Percentiles rank a stretch among this genome's conserved stretches.
These are phyloP conservation scores for Trypanosoma vivax DNA, from an alignment of 208 protist species.

Conservation along the genomic window DNA sequence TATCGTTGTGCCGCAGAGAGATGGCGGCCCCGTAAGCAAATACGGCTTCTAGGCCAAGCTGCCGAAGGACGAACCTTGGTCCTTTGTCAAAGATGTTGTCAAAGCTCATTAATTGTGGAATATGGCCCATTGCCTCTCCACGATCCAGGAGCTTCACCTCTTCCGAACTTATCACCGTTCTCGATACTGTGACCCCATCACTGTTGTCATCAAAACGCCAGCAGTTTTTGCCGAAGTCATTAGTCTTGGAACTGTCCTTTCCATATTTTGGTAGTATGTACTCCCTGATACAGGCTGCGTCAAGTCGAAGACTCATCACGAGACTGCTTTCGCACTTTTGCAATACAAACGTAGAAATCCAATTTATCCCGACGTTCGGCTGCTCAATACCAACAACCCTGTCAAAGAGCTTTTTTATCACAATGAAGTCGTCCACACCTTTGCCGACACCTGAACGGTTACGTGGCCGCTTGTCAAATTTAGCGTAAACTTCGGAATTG, in stretches of 20 bases:
- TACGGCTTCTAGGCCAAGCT: conserved; percentile 62
- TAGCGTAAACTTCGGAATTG: not conserved
- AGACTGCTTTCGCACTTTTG: not conserved
- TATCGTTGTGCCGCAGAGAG: conserved; percentile 20
- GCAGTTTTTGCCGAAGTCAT: not conserved
- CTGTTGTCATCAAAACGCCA: not conserved
- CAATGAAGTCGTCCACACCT: not conserved
- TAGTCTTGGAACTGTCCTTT: not conserved
- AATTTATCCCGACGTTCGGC: not conserved
- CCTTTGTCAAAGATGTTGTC: conserved; percentile 18
- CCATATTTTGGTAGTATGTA: conserved; percentile 12
- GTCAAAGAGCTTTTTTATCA: conserved; percentile 12
- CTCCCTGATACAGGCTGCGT: conserved; percentile 14
- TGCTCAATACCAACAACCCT: conserved; percentile 2
- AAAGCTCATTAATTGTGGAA: conserved; percentile 17
- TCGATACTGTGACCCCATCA: not conserved
- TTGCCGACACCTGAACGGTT: not conserved
- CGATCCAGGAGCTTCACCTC: conserved; percentile 7
- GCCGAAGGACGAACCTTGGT: conserved; percentile 48
- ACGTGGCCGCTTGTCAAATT: not conserved
- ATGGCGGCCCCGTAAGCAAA: conserved; percentile 44
- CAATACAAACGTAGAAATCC: not conserved
- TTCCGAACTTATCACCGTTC: conserved; percentile 9
- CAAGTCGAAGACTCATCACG: conserved; percentile 9
- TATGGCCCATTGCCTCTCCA: conserved; percentile 7